These are phyloP conservation scores for Aschersonia sp. DNA, from an alignment of 2,329 filamentous ascomycete genomes.

Conservation along the genomic window DNA sequence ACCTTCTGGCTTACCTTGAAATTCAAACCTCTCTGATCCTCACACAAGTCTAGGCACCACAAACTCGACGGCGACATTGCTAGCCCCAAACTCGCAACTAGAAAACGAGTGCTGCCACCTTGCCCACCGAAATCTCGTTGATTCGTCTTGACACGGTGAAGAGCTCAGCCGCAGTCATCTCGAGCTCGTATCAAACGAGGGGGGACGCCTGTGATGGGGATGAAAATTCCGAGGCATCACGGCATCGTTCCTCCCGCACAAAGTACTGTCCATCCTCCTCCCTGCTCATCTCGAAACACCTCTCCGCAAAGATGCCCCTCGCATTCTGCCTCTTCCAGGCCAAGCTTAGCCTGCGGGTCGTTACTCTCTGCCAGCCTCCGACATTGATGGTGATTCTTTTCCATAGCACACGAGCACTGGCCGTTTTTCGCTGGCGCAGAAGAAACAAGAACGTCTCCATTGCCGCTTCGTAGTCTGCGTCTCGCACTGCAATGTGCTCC, in stretches of 20 bases:
- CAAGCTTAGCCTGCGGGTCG: constrained; percentile 26
- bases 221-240: constrained; percentile 11
- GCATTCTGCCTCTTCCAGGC: constrained; percentile 25
- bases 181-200: background rate
- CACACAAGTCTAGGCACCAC: too few species aligned
- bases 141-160: too few species aligned
- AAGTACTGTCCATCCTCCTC: constrained; percentile 7
- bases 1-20: too few species aligned
- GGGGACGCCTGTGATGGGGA: constrained; percentile 1
- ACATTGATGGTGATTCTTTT: constrained; percentile 28
- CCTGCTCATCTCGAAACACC: constrained; percentile 29
- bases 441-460: constrained; percentile 18
- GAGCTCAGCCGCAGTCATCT: background rate
- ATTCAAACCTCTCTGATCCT: too few species aligned
- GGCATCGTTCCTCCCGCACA: constrained; percentile 14
- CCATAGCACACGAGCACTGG: constrained; percentile 14
- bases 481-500: constrained; percentile 11
- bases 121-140: too few species aligned
- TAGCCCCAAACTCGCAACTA: too few species aligned
- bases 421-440: constrained; percentile 12
- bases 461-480: constrained; percentile 22
- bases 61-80: too few species aligned
- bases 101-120: too few species aligned
- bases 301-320: constrained; percentile 28
- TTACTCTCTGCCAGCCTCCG: constrained; percentile 29